These are phyloP conservation scores for Phytopythium kandeliae DNA, from an alignment of 352 stramenopile species.

Conservation along the genomic window DNA sequence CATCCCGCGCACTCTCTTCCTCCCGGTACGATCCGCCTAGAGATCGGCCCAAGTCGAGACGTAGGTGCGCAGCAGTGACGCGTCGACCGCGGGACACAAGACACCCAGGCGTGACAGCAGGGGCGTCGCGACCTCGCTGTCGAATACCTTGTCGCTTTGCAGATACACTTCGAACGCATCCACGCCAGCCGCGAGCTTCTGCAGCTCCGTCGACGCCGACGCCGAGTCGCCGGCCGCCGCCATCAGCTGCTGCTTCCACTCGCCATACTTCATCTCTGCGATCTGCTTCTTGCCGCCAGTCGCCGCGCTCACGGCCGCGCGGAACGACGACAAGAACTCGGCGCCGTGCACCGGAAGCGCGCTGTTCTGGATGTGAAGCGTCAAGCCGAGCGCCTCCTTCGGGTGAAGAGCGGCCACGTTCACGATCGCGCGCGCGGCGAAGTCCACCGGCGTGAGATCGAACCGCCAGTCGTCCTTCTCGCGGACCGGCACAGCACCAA, in stretches of 20 bases:
- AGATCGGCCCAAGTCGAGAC: conserved; percentile 23
- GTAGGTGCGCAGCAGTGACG: conserved; percentile 36
- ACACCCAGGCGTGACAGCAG: conserved; percentile 34
- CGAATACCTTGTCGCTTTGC: conserved; percentile 58
- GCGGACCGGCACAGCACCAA: conserved; percentile 54
- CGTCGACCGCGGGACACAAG: conserved; percentile 34
- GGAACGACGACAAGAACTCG: conserved; percentile 43
- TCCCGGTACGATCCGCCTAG: conserved; percentile 39
- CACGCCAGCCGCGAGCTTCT: conserved; percentile 55
- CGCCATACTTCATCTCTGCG: conserved; percentile 20
- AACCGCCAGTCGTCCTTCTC: conserved; percentile 64
- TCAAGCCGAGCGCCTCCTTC: conserved; percentile 49
- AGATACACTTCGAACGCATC: conserved; percentile 68
- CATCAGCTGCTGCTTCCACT: conserved; percentile 27
- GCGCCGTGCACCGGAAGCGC: conserved; percentile 31
- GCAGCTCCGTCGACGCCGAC: conserved; percentile 26
- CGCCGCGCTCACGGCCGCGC: conserved; percentile 11
- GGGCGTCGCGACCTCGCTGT: conserved; percentile 35
- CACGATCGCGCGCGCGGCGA: conserved; percentile 82
- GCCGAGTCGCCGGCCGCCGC: conserved; percentile 10
- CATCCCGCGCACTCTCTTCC: too few species aligned
- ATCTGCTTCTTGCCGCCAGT: conserved; percentile 16
- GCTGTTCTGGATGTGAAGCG: conserved; percentile 73
- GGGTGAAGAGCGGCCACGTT: conserved; percentile 62
- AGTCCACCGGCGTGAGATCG: conserved; percentile 91